Percentiles rank a stretch among this genome's conserved stretches.
Evolutionary conservation across 768 basidiomycete species (phyloP).

Genomic region (Leccinum sublutescens): DNA sequence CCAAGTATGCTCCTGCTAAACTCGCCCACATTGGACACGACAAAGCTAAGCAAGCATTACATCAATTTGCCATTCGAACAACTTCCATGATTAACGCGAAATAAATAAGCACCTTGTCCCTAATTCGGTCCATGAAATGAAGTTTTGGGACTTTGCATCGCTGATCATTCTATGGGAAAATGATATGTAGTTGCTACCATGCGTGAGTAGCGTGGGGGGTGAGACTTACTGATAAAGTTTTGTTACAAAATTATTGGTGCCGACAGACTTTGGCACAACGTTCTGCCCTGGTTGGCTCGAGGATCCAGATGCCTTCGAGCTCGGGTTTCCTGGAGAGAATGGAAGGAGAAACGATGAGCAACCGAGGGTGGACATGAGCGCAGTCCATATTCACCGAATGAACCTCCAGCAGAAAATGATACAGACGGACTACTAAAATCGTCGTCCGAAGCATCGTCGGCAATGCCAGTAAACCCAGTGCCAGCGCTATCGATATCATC

Average conservation of each 20-base stretch:
- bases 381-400: constrained; percentile 3
- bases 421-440: constrained; percentile 21
- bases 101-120: constrained; percentile 53
- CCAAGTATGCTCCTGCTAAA: constrained; percentile 84
- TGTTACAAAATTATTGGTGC: constrained; percentile 80
- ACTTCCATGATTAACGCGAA: background rate
- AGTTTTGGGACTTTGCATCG: constrained; percentile 74
- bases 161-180: constrained; percentile 69
- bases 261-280: constrained; percentile 62
- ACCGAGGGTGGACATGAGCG: background rate
- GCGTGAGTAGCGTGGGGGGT: background rate
- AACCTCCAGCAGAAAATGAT: constrained; percentile 10
- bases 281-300: constrained; percentile 43
- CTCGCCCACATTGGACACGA: constrained; percentile 83
- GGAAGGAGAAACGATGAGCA: background rate
- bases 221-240: constrained; percentile 78
- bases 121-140: constrained; percentile 80
- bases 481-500: constrained; percentile 60
- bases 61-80: constrained; percentile 1
- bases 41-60: constrained; percentile 47
- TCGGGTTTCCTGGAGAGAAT: constrained; percentile 5
- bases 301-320: constrained; percentile 16
- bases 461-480: constrained; percentile 15
- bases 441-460: constrained; percentile 29
- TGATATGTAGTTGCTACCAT: background rate